Evolutionary conservation across 768 basidiomycete genomes (phyloP), one percentile per base, ranked within the genome.

Genomic region (Mycena olivaceomarginata): DNA sequence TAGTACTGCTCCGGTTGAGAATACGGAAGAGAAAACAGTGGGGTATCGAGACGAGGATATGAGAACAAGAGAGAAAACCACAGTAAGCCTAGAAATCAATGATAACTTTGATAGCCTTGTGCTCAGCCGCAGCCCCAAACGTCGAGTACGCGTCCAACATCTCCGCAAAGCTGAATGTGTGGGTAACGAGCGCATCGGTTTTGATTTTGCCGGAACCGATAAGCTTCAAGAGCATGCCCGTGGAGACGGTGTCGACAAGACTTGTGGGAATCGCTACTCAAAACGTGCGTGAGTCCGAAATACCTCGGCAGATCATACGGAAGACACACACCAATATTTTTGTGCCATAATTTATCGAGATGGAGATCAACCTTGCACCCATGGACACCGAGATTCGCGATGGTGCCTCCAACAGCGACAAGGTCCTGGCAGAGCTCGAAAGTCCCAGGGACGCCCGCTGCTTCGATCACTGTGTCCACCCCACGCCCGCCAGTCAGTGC

Each of bases 361-460:
- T 81, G 79, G 31, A 83, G 67, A 67, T 77, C 77, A 2, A 77
- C 81, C 41, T 77, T 79, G 39, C 40, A 69, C 10, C 81, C 82
- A 48, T 81, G 81, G n/a, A 83, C 81, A 13, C 81, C 81, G 41
- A 81, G n/a, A 68, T 82, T 83, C n/a, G 82, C 81, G 67, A 83
- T 79, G 6, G 79, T 81, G 40, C 82, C 82, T 12, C 82, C 81
- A 12, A 75, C 80, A 18, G 79, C 82, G 48, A 83, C 74, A 18
- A 83, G 65, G 16, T 80, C 77, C 59, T 81, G 81, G 67, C 82
- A 83, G 20, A 83, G 77, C 15, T 77, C 80, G 68, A 83, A 82
- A 39, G 81, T 80, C 46, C 68, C 74, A 10, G 82, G 80, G 16
- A 82, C 74, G 11, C 82, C 82, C 5, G 80, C 81, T 8, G 82